Base-by-base conservation (phyloP, 2,329 filamentous ascomycete species). In the Lachnellula cervina region DNA sequence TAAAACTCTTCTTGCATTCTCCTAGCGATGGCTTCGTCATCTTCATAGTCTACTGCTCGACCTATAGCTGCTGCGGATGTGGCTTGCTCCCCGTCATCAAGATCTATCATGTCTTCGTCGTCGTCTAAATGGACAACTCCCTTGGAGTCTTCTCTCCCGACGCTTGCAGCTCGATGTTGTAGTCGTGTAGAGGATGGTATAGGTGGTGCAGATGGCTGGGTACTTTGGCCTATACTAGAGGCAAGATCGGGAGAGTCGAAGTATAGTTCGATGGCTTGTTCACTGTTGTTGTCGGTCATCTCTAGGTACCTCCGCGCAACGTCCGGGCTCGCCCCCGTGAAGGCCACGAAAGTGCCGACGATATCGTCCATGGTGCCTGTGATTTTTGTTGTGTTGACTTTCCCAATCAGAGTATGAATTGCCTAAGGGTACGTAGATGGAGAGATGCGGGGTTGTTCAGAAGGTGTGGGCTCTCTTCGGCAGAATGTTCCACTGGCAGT, bases 1-100 rank as follows among this genome's bases (percentile, higher is more conserved):
- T 97, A 97, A 68, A 96, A 81, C 72, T 99, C 91, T 68, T 99
- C 89, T 71, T 99, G 94, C 57, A 99, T 72, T 55, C 89, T 83
- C 70, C 92, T 84, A 6, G 94, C 94, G 85, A 97, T 93, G 44
- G 89, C 92, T 51, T 90, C 92, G 67, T 99, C 94, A 66, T 96
- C 91, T 61, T 97, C 92, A 62, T 88, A 83, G 46, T 84, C 77
- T 16, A 80, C 82, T 4, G 71, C 73, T 34, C 72, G 74, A 9
- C 73, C 74, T 40, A 78, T 73, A 28, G 72, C 72, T 17, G 63
- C 62, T 38, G 63, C 64, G 28, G 60, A 50, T n/a, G 50, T 53
- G 6, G 58, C 58, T 32, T 71, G 69, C 13, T 61, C 70, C 49
- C 69, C 71, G 68, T 73, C 68, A 58, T 63, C 61, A 47, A 43